phyloP scores from a whole-genome alignment of 164 flowering plant genomes.

The Stephania japonica region DNA sequence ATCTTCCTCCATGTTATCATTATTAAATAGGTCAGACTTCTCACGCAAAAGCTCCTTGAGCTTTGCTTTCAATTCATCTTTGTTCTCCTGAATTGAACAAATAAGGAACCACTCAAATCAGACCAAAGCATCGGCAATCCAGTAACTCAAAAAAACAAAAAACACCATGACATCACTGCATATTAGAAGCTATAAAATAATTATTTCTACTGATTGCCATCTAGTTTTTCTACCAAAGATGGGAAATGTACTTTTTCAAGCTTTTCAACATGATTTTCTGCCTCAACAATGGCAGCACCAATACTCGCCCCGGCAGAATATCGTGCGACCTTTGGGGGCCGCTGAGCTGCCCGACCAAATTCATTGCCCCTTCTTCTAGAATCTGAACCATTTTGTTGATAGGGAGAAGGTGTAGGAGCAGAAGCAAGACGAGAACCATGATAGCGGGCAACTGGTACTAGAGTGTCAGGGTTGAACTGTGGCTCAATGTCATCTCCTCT shows the following conservation, averaged over 20 bases:
- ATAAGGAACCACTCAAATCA: constrained; percentile 1
- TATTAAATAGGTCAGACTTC: constrained; percentile 70
- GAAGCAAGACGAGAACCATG: constrained; percentile 89
- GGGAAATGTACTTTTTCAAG: constrained; percentile 74
- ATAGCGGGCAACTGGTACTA: constrained; percentile 67
- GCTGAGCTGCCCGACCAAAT: constrained; percentile 7
- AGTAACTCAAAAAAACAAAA: too few species aligned
- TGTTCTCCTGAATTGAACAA: constrained; percentile 55
- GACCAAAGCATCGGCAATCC: background rate
- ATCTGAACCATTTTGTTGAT: constrained; percentile 27
- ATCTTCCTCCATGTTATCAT: constrained; percentile 66
- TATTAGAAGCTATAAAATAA: background rate
- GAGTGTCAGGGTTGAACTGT: constrained; percentile 41
- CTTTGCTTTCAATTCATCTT: constrained; percentile 78
- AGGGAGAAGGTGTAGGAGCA: constrained; percentile 67
- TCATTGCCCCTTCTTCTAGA: constrained; percentile 10
- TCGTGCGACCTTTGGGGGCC: constrained; percentile 49
- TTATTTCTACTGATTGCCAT: background rate
- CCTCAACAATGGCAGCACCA: constrained; percentile 98
- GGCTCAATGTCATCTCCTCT: constrained; percentile 88
- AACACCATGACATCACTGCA: background rate
- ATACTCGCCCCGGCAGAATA: constrained; percentile 55
- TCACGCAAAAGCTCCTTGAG: constrained; percentile 73
- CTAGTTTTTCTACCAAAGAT: constrained; percentile 23
- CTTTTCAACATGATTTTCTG: constrained; percentile 63